Evolutionary conservation across 2,329 filamentous ascomycete species (phyloP), one percentile per base, ranked within the genome.

Genomic region (Hymenoscyphus fructigenus): DNA sequence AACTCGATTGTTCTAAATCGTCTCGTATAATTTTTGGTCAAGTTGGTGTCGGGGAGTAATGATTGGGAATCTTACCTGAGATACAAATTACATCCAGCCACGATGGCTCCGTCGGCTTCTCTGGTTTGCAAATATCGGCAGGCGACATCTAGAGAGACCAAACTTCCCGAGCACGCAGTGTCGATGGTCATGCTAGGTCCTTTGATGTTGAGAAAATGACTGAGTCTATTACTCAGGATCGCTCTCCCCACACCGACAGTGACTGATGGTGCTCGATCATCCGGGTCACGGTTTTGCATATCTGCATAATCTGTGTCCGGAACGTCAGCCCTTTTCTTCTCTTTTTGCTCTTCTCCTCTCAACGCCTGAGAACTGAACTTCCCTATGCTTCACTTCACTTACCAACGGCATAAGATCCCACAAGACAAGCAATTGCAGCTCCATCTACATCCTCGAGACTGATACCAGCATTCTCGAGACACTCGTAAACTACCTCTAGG

Each of bases 281-380:
- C 68, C 12, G 67, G 66, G 41, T 70, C 66, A 62, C 68, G 32
- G 23, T 17, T 53, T 12, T 65, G 66, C 50, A 70, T 68, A 59
- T 63, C 65, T 5, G 17, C 34, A 65, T 69, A 70, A 58, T 69
- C 68, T 66, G 29, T 9, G 9, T 23, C 29, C 29, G 3, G 29
- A 32, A 53, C 3, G 17, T 53, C n/a, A 23, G n/a, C n/a, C 47
- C 83, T 3, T 88, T 86, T 38, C 10, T 3, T 12, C 36, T 38
- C n/a, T n/a, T n/a, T n/a, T n/a, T n/a, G n/a, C n/a, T 38, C 36
- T 38, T 38, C 36, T 5, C 2, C 4, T 4, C 10, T 9, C 89
- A 89, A 29, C 88, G 92, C 77, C 91, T 91, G 84, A 92, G 58
- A 44, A 78, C 20, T 7, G n/a, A 28, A n/a, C n/a, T n/a, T n/a